Evolutionary conservation across 2,329 filamentous ascomycete species (phyloP), one percentile per base, ranked within the genome.

Genomic region (Phyllosticta paracitricarpa): DNA sequence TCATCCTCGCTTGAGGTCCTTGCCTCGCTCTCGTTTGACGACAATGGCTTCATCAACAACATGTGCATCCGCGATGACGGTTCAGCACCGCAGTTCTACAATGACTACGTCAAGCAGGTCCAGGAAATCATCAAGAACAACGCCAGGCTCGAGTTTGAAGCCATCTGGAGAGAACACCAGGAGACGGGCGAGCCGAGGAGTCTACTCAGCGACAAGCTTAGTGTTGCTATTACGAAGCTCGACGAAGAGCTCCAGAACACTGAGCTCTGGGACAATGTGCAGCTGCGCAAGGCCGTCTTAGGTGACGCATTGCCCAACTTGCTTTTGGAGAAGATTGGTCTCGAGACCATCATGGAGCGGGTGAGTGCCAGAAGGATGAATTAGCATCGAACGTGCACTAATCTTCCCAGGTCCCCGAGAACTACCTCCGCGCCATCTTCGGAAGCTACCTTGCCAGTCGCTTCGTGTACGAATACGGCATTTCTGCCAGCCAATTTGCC

Each of bases 1-100:
- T 97, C 91, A 0, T 97, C 94, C 0, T 97, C 94, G 0, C 86
- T 97, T 33, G 94, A 99, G 71, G 94, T 99, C 5, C 84, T 99
- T 25, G 94, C 94, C 7, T 94, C 91, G 14, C 82, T 99, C 62
- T 94, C 91, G 51, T 97, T 99, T 71, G 90, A 99, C 69, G 94
- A 99, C 66, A 79, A 84, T 62, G 85, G 87, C 65, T 99, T 99
- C 77, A 83, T 88, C 58, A 81, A 91, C 76, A 87, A 99, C 81
- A 99, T 99, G 94, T 99, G 94, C 76, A 84, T 94, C 35, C 74
- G 77, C 65, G 85, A 91, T 66, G 82, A 88, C 65, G 94, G 91
- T 58, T 84, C 87, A 57, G 85, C 87, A 2, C 94, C 94, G 0
- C 83, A 87, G 57, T 99, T 99, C 81, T 99, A 99, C 83, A 82